Evolutionary conservation across 176 grass and related monocot species (phyloP).

Genomic region (Triticum urartu): DNA sequence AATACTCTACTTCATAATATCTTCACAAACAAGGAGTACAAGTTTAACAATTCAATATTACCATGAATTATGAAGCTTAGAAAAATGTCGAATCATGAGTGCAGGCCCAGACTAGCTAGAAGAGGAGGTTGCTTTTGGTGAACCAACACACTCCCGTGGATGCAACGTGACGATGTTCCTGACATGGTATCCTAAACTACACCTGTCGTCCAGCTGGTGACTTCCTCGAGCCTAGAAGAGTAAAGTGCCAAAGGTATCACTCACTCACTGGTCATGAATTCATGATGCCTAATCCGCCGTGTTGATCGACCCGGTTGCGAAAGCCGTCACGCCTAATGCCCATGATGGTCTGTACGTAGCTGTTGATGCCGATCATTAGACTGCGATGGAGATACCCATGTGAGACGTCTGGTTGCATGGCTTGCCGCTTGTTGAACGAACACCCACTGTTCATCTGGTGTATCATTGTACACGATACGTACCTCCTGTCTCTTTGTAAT

Average conservation of each 20-base stretch:
- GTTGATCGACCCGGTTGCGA: background rate
- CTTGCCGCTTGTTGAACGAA: background rate
- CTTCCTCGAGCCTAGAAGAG: background rate
- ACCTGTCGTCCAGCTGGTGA: background rate
- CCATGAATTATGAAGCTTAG: background rate
- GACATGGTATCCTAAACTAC: background rate
- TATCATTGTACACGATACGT: background rate
- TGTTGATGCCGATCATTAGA: conserved; percentile 1
- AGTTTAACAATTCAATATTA: background rate
- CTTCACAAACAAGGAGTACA: background rate
- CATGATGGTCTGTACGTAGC: background rate
- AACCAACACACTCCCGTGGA: background rate
- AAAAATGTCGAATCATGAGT: background rate
- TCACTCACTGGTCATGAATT: background rate
- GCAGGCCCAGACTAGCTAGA: background rate
- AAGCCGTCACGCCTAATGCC: background rate
- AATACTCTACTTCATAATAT: background rate
- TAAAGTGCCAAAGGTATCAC: background rate
- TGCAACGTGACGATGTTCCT: background rate
- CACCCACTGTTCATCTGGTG: background rate
- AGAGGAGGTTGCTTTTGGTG: background rate
- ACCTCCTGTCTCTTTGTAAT: background rate
- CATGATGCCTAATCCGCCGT: background rate
- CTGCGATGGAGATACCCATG: background rate
- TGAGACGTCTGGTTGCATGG: background rate